These are phyloP conservation scores for Solanum medicagineum DNA, from an alignment of 257 asterid genomes.

Conservation along the genomic window DNA sequence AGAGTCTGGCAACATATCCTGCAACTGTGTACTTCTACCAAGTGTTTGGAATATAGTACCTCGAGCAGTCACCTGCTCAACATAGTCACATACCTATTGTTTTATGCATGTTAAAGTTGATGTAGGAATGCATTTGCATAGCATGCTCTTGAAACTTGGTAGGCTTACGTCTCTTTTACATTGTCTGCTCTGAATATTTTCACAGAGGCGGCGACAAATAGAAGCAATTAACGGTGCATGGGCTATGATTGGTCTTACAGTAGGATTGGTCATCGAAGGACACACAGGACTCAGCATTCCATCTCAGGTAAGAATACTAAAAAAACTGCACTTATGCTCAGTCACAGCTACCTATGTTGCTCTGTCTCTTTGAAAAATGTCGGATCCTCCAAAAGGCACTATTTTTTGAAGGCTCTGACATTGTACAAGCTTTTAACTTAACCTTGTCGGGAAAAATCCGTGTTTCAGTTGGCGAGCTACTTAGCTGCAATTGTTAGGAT, in stretches of 20 bases:
- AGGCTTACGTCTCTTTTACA: neutral
- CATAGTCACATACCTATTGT: neutral
- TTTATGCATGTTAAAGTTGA: neutral
- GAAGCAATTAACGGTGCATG: constrained; percentile 94
- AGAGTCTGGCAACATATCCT: neutral
- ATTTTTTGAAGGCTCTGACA: neutral
- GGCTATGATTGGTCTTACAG: constrained; percentile 98
- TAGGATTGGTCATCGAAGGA: constrained; percentile 76
- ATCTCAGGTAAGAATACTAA: constrained; percentile 40
- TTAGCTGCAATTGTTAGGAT: constrained; percentile 40
- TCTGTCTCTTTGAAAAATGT: neutral
- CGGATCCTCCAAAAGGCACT: too few species aligned
- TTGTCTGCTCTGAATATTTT: neutral
- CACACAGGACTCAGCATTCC: constrained; percentile 60
- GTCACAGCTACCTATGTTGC: neutral
- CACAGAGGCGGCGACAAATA: constrained; percentile 47
- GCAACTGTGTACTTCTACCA: neutral
- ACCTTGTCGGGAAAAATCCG: neutral
- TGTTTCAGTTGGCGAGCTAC: constrained; percentile 63
- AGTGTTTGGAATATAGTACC: neutral
- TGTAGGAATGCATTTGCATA: neutral
- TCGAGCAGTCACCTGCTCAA: too few species aligned
- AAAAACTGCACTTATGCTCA: neutral
- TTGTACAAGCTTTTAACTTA: neutral
- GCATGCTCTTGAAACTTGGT: neutral